Conservation (phyloP, 1,139 yeast species). For the Kodamaea plutei region DNA sequence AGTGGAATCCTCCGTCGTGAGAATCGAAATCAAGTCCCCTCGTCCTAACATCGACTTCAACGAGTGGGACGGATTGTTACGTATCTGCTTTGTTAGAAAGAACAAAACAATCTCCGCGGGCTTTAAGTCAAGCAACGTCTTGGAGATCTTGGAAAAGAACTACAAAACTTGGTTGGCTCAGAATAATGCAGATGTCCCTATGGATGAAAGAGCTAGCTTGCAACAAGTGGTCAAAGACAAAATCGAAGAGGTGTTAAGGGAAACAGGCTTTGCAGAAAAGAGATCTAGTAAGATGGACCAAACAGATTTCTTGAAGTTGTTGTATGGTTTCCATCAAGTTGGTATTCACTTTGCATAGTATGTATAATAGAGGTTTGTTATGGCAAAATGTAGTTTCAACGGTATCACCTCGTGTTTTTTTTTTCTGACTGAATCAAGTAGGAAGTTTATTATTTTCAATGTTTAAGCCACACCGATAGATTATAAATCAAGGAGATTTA, state of each 20-base stretch:
- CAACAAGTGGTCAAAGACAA: slow-evolving; percentile 51
- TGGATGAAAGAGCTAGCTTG: slow-evolving; percentile 45
- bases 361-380: slow-evolving; percentile 6
- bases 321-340: slow-evolving; percentile 94
- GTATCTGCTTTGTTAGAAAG: slow-evolving; percentile 89
- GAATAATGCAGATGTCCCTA: slow-evolving; percentile 46
- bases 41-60: slow-evolving; percentile 87
- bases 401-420: too few relatives aligned
- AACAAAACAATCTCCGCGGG: slow-evolving; percentile 93
- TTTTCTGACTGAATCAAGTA: too few relatives aligned
- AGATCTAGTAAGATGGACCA: slow-evolving; percentile 95
- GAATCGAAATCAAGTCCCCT: slow-evolving; percentile 87
- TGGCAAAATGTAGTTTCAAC: too few relatives aligned
- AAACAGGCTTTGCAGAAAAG: slow-evolving; percentile 76
- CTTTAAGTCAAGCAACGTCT: slow-evolving; percentile 77
- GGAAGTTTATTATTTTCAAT: too few relatives aligned
- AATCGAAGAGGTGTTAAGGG: slow-evolving; percentile 62
- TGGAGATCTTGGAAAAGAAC: slow-evolving; percentile 82
- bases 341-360: slow-evolving; percentile 96
- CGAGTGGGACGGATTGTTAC: slow-evolving; percentile 95
- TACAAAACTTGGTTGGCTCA: slow-evolving; percentile 77
- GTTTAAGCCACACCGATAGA: too few relatives aligned
- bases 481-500: too few relatives aligned
- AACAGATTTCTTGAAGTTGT: slow-evolving; percentile 80
- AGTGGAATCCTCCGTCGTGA: slow-evolving; percentile 93